A percentile compares a stretch with the other conserved stretches of the same genome.
Conservation (phyloP, 352 stramenopile species). For the Hyaloperonospora arabidopsidis region DNA sequence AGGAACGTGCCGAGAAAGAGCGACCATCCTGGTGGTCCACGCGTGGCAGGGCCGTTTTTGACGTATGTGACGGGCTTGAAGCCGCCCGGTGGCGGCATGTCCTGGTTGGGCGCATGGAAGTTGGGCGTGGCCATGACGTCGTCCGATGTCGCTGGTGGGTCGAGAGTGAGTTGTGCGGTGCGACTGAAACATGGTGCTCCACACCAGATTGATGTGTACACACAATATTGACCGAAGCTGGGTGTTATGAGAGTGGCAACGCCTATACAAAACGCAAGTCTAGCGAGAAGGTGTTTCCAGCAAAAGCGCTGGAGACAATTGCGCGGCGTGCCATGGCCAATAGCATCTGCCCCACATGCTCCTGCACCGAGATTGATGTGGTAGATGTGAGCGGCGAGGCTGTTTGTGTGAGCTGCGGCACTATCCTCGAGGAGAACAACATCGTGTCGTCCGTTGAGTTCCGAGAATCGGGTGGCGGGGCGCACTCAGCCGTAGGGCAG, state of each 20-base stretch:
- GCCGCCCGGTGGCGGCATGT: constrained; percentile 75
- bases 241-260: constrained; percentile 1
- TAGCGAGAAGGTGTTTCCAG: not conserved
- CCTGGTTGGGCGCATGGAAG: constrained; percentile 64
- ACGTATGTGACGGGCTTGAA: constrained; percentile 65
- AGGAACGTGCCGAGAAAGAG: constrained; percentile 68
- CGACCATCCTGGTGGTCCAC: constrained; percentile 70
- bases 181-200: not conserved
- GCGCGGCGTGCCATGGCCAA: constrained; percentile 29
- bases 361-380: constrained; percentile 91
- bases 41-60: constrained; percentile 52
- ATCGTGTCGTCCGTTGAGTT: constrained; percentile 97
- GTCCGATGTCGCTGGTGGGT: not conserved
- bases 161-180: not conserved
- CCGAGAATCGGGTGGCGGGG: constrained; percentile 87
- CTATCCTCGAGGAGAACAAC: constrained; percentile 96
- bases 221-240: not conserved
- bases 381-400: constrained; percentile 86
- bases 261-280: constrained; percentile 5
- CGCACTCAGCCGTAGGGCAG: constrained; percentile 90
- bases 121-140: constrained; percentile 73
- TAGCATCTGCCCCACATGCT: constrained; percentile 91
- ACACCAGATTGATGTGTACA: not conserved
- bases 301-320: not conserved
- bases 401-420: constrained; percentile 82